Conservation (phyloP, 805 yeast genomes). For the Ogataea saltuana region DNA sequence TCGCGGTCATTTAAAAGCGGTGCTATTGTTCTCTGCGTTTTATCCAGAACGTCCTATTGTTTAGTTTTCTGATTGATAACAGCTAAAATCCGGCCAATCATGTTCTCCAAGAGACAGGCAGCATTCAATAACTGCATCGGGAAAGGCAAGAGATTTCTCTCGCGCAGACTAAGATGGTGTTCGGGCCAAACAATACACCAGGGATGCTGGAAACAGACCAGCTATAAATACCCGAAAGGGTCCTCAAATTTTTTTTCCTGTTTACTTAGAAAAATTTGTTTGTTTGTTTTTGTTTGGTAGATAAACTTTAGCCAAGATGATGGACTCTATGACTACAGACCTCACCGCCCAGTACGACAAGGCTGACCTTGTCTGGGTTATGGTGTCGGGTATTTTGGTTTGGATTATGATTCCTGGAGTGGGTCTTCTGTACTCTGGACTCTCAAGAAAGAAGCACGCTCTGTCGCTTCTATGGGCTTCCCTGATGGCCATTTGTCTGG, state of each 20-base stretch:
- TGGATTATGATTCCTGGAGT: conserved; percentile 98
- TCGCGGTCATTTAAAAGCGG: not conserved
- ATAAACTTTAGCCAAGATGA: conserved; percentile 12
- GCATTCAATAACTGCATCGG: not conserved
- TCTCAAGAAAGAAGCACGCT: conserved; percentile 95
- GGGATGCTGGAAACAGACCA: not conserved
- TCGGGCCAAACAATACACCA: not conserved
- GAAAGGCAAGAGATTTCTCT: conserved; percentile 10
- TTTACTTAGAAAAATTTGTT: conserved; percentile 1
- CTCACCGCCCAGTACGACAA: conserved; percentile 67
- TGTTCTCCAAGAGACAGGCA: not conserved
- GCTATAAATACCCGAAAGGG: conserved; percentile 5
- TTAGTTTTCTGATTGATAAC: conserved; percentile 11
- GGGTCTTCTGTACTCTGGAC: conserved; percentile 89
- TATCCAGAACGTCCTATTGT: too few species aligned
- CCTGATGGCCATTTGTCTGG: conserved; percentile 79
- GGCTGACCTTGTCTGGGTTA: conserved; percentile 87
- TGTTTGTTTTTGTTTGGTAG: not conserved
- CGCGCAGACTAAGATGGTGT: not conserved
- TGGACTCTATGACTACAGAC: conserved; percentile 66
- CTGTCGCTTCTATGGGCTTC: conserved; percentile 92
- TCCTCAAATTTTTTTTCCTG: conserved; percentile 1
- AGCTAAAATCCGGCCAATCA: conserved; percentile 13
- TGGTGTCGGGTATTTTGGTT: conserved; percentile 74
- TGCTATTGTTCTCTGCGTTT: not conserved